Conservation (phyloP, 2,329 filamentous ascomycete species). For the Aspergillus ruber region DNA sequence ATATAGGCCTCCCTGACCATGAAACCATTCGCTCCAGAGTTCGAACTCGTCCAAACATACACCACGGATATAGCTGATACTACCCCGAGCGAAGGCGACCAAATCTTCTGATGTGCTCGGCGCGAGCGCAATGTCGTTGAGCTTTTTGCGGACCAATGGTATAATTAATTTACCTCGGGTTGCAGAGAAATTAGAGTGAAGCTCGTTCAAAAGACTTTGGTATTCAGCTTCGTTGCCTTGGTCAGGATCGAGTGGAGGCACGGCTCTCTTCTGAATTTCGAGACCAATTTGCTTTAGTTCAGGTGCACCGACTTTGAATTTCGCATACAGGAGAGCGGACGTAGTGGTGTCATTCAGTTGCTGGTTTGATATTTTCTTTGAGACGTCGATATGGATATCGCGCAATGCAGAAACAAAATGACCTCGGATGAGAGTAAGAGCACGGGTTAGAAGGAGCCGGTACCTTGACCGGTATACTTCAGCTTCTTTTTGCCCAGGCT, state of each 20-base stretch:
- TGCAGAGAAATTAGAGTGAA: constrained; percentile 58
- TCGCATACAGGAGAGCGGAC: constrained; percentile 64
- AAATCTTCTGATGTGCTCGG: constrained; percentile 57
- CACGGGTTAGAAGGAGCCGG: constrained; percentile 67
- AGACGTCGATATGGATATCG: constrained; percentile 57
- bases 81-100: constrained; percentile 58
- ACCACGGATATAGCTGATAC: constrained; percentile 59
- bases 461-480: constrained; percentile 84
- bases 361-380: constrained; percentile 58
- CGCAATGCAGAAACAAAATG: constrained; percentile 59
- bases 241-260: constrained; percentile 54
- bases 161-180: constrained; percentile 54
- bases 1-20: constrained; percentile 56
- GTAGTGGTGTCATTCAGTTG: constrained; percentile 66
- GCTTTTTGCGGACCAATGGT: constrained; percentile 57
- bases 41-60: constrained; percentile 63
- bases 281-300: constrained; percentile 61
- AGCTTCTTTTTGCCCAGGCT: constrained; percentile 80
- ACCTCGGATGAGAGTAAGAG: constrained; percentile 60
- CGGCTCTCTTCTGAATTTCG: constrained; percentile 61
- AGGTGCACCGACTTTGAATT: constrained; percentile 61
- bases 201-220: constrained; percentile 58
- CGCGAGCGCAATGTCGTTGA: constrained; percentile 49
- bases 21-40: constrained; percentile 61
- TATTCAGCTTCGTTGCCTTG: constrained; percentile 57